Percentiles rank a stretch among this genome's conserved stretches.
Evolutionary conservation across 176 grass and related monocot genomes (phyloP).

Genomic region (Microstegium vimineum): DNA sequence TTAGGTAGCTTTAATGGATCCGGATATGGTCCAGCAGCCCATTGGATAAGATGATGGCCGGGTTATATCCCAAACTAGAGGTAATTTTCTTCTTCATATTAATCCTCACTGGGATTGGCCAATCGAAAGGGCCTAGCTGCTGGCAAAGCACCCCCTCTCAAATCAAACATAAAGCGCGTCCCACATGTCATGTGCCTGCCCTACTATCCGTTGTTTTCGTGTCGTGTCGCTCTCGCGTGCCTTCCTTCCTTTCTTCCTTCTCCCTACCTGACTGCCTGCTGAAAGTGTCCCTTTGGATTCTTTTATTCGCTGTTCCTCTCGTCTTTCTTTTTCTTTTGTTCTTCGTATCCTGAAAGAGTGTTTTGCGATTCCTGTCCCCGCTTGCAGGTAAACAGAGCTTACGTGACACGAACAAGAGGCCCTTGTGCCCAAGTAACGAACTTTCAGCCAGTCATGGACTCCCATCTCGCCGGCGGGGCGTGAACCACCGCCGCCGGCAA

Average conservation of each 20-base stretch:
- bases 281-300: background rate
- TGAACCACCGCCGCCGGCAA: background rate
- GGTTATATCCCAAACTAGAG: background rate
- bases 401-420: background rate
- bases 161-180: too few species aligned
- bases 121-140: background rate
- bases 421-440: background rate
- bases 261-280: too few species aligned
- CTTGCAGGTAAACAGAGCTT: background rate
- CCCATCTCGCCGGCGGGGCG: background rate
- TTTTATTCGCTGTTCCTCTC: background rate
- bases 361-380: background rate
- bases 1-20: too few species aligned
- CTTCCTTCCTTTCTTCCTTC: background rate
- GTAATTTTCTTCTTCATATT: background rate
- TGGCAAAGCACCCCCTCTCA: background rate
- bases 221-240: background rate
- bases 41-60: too few species aligned
- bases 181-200: background rate
- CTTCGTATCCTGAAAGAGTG: background rate
- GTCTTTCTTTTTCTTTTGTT: background rate
- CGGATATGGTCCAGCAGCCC: too few species aligned
- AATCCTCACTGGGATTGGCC: background rate
- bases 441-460: background rate
- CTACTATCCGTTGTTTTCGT: too few species aligned